These are phyloP conservation scores for cucumber (Cucumis sativus) DNA, from an alignment of 306 rosid genomes.

Conservation along the genomic window Cucumber_9930_V3 NC_026655.2:11728501-11729000, in stretches of 20 bases:
- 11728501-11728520: too few species aligned
- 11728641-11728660: slow-evolving; percentile 67
- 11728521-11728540: neutral
- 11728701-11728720: neutral
- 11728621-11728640: slow-evolving; percentile 74
- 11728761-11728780: neutral
- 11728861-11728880: neutral
- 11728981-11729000: slow-evolving; percentile 97
- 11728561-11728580: slow-evolving; percentile 82
- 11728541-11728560: neutral
- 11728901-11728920: slow-evolving; percentile 38
- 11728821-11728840: neutral
- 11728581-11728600: slow-evolving; percentile 98
- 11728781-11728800: neutral
- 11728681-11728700: neutral
- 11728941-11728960: slow-evolving; percentile 93
- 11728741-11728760: neutral
- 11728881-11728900: neutral
- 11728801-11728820: neutral
- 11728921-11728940: slow-evolving; percentile 92
- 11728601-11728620: slow-evolving; percentile 94
- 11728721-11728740: neutral
- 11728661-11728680: neutral
- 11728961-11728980: slow-evolving; percentile 95
- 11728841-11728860: neutral